Base-by-base conservation (phyloP, 2,329 filamentous ascomycete genomes). In the Calonectria hongkongensis region DNA sequence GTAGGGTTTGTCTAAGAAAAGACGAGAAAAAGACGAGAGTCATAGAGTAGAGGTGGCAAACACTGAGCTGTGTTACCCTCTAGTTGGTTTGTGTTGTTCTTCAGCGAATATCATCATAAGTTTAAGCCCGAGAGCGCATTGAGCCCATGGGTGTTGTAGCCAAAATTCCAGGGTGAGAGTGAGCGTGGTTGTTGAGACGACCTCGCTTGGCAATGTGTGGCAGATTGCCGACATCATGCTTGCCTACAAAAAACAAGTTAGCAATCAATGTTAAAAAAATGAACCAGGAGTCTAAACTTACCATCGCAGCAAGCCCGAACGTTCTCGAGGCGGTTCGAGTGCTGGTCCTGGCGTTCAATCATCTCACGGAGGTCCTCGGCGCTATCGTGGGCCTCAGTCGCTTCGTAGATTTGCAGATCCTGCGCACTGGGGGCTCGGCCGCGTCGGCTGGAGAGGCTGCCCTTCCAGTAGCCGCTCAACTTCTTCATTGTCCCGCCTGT, bases 241-340 rank as follows among this genome's bases (percentile, higher is more conserved):
- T 94, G 77, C 93, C 92, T 94, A 63, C 2, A 28, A 15, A 10
- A 12, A 54, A 39, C 28, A 9, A 58, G 64, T 75, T 76, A 84
- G 79, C 82, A 68, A 82, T 47, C 79, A 4, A 67, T 33, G 3
- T 62, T n/a, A 5, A 9, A 16, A 16, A 18, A 9, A 18, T 27
- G 3, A 45, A 18, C 13, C 5, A 13, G 27, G 13, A 21, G 62
- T 39, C 10, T 28, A 12, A 21, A 66, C 93, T 90, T 89, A 96
- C 96, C 97, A 90, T 98, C 97, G 85, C 97, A 99, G 86, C 97
- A 99, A 72, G 96, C 96, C 82, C 97, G 90, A 76, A 99, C 97
- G 83, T 99, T 98, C 88, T 98, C 96, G 79, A 98, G 88, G 74
- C 93, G 90, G 81, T 96, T 94, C 30, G 93, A 88, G 77, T 96